Conservation (phyloP, 768 basidiomycete species). For the Amanita exitialis region DNA sequence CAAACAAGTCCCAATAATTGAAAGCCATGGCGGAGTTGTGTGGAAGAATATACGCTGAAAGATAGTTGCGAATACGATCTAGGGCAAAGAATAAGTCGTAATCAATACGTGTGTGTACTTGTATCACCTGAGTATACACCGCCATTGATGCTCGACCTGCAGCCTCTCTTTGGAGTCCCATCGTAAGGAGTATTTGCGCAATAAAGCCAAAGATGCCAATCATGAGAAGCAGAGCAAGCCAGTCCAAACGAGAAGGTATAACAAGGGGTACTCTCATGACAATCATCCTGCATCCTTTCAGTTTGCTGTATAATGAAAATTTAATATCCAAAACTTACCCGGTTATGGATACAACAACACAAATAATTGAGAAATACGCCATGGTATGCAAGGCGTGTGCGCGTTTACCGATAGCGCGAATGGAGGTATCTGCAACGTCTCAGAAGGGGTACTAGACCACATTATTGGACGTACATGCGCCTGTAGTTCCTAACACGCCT, state of each 20-base stretch:
- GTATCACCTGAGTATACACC: constrained; percentile 29
- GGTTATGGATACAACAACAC: constrained; percentile 27
- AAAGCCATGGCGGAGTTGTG: constrained; percentile 1
- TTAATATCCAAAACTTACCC: constrained; percentile 17
- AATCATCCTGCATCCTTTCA: constrained; percentile 27
- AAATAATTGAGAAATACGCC: constrained; percentile 53
- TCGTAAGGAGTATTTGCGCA: constrained; percentile 29
- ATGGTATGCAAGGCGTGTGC: constrained; percentile 71
- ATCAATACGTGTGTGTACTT: too few relatives aligned
- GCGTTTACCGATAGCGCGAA: constrained; percentile 63
- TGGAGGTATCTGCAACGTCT: constrained; percentile 21
- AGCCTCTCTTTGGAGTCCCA: constrained; percentile 52
- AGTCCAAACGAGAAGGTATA: constrained; percentile 32
- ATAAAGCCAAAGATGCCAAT: constrained; percentile 44
- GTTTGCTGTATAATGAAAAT: neutral
- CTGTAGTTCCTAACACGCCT: constrained; percentile 55
- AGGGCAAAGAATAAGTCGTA: neutral
- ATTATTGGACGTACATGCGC: constrained; percentile 45
- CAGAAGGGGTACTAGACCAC: neutral
- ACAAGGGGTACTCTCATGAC: constrained; percentile 28
- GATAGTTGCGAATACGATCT: constrained; percentile 6
- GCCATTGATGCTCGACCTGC: constrained; percentile 54
- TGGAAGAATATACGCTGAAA: constrained; percentile 5
- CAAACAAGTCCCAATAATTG: constrained; percentile 1
- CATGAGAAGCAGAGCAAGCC: constrained; percentile 36